phyloP scores from a whole-genome alignment of 768 basidiomycete species.

The Russula virescens region DNA sequence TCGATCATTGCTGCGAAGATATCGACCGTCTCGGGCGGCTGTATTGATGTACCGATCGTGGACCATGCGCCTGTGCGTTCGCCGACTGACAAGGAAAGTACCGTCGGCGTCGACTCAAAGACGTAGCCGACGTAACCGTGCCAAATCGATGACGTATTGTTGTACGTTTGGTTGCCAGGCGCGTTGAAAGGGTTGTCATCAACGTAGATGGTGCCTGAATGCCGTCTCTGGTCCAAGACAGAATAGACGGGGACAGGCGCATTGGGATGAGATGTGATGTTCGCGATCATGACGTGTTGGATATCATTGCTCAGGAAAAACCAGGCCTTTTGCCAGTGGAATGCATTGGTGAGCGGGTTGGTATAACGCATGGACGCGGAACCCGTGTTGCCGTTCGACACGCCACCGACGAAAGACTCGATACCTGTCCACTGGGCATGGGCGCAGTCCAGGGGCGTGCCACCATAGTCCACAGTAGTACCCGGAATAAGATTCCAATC shows the following conservation, averaged over 20 bases:
- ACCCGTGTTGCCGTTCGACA: slow-evolving; percentile 51
- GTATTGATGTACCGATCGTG: slow-evolving; percentile 43
- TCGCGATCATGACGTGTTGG: slow-evolving; percentile 57
- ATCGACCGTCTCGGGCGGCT: slow-evolving; percentile 51
- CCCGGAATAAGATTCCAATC: slow-evolving; percentile 78
- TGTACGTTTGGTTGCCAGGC: slow-evolving; percentile 23
- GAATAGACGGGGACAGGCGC: slow-evolving; percentile 53
- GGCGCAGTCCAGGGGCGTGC: slow-evolving; percentile 46
- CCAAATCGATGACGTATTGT: slow-evolving; percentile 43
- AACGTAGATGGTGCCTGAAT: slow-evolving; percentile 40
- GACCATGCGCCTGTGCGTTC: slow-evolving; percentile 55
- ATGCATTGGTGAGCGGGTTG: slow-evolving; percentile 49
- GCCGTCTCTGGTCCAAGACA: slow-evolving; percentile 61
- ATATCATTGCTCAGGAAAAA: slow-evolving; percentile 64
- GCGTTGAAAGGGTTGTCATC: slow-evolving; percentile 30
- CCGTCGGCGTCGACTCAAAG: slow-evolving; percentile 32
- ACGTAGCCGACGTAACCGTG: slow-evolving; percentile 62
- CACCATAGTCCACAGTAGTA: slow-evolving; percentile 58
- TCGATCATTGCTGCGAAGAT: slow-evolving; percentile 60
- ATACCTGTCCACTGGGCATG: slow-evolving; percentile 40
- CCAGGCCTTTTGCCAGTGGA: slow-evolving; percentile 66
- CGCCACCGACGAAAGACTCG: slow-evolving; percentile 63
- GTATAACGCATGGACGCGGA: slow-evolving; percentile 60
- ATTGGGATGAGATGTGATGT: slow-evolving; percentile 39
- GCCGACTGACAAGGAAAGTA: slow-evolving; percentile 41